Percentiles rank a stretch among this genome's conserved stretches.
These are phyloP conservation scores for Collybia sp. DNA, from an alignment of 768 basidiomycete species.

Conservation along the genomic window DNA sequence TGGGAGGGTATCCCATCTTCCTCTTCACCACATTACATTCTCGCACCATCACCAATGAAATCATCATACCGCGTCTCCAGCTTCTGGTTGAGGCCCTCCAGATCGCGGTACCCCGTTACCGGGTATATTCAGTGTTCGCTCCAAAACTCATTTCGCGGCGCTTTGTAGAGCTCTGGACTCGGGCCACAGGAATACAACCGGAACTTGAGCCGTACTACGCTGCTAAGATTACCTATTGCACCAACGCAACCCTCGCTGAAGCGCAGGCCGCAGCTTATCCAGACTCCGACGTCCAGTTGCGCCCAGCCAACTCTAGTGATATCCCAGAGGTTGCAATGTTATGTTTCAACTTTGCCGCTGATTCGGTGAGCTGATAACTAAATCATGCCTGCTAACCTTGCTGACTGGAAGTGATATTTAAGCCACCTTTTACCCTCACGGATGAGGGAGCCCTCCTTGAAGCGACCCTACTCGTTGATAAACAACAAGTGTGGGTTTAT, in stretches of 20 bases:
- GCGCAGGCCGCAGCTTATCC: constrained; percentile 12
- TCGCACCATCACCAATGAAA: constrained; percentile 28
- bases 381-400: not conserved
- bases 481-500: constrained; percentile 50
- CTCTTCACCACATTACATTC: constrained; percentile 43
- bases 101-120: constrained; percentile 23
- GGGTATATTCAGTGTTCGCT: constrained; percentile 68
- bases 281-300: constrained; percentile 28
- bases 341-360: constrained; percentile 51
- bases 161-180: constrained; percentile 48
- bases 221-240: constrained; percentile 55
- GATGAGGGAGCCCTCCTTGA: constrained; percentile 39
- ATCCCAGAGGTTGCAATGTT: constrained; percentile 35
- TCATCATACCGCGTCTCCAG: constrained; percentile 34
- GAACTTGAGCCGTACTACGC: constrained; percentile 52
- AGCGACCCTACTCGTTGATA: constrained; percentile 42
- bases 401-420: constrained; percentile 3
- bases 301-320: constrained; percentile 38
- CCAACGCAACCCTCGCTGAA: constrained; percentile 30
- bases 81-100: constrained; percentile 36
- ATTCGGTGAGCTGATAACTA: constrained; percentile 46
- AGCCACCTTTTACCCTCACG: constrained; percentile 56
- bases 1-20: constrained; percentile 66
- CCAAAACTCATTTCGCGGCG: constrained; percentile 35
- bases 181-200: constrained; percentile 33